Percentiles rank a stretch among this genome's conserved stretches.
Evolutionary conservation across 441 rosid species (phyloP).

Genomic region (Aleurites moluccanus): DNA sequence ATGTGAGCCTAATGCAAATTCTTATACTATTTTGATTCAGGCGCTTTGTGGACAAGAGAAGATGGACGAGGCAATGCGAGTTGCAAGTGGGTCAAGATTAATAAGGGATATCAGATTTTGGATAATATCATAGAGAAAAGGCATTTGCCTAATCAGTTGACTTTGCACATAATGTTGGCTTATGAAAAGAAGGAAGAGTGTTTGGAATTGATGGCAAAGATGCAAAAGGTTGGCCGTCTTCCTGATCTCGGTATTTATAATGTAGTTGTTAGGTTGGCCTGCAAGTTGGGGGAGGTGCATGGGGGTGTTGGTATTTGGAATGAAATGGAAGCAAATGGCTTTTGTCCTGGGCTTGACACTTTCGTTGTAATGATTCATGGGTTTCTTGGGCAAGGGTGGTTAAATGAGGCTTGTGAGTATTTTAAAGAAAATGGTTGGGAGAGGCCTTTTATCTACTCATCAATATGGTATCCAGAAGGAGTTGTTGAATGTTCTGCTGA

Average conservation of each 20-base stretch:
- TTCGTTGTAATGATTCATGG: slow-evolving; percentile 68
- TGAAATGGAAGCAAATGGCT: slow-evolving; percentile 66
- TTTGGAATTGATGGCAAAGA: slow-evolving; percentile 55
- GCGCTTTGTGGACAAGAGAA: slow-evolving; percentile 65
- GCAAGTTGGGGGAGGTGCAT: slow-evolving; percentile 69
- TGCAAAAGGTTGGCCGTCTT: slow-evolving; percentile 56
- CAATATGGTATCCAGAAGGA: slow-evolving; percentile 67
- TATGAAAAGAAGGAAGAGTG: slow-evolving; percentile 91
- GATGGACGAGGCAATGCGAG: slow-evolving; percentile 75
- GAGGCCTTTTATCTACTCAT: slow-evolving; percentile 64
- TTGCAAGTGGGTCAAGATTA: slow-evolving; percentile 73
- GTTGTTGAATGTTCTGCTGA: slow-evolving; percentile 54
- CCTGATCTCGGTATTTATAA: slow-evolving; percentile 61
- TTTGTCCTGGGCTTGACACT: slow-evolving; percentile 69
- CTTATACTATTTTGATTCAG: slow-evolving; percentile 83
- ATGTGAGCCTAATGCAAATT: slow-evolving; percentile 63
- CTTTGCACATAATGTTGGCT: slow-evolving; percentile 77
- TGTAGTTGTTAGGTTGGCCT: slow-evolving; percentile 70
- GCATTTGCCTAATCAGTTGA: slow-evolving; percentile 49
- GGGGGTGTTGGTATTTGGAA: slow-evolving; percentile 67
- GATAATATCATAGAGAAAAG: slow-evolving; percentile 60
- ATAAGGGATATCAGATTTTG: slow-evolving; percentile 60
- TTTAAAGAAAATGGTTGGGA: slow-evolving; percentile 78
- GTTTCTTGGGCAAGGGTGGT: slow-evolving; percentile 50
- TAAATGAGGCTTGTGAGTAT: slow-evolving; percentile 65